phyloP scores from a whole-genome alignment of 139 green algal species.

The Chlamydomonas sphaeroides region DNA sequence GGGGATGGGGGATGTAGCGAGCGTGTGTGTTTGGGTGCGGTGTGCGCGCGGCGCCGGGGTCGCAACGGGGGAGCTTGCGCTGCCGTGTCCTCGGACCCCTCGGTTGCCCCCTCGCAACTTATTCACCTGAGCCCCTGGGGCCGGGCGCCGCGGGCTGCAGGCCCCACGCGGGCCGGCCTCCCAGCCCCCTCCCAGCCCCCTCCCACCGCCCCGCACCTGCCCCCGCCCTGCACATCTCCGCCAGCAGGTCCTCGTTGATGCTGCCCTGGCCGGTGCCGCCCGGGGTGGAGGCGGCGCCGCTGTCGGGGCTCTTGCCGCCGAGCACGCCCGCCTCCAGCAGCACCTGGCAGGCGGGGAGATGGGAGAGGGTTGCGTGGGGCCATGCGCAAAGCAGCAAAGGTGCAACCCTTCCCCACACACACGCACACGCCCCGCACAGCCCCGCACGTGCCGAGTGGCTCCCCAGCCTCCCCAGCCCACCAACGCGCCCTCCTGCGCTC shows the following conservation, averaged over 20 bases:
- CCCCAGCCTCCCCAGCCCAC: not conserved
- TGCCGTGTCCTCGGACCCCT: not conserved
- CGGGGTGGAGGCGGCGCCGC: not conserved
- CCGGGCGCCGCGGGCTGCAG: too few species aligned
- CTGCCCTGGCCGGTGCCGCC: too few species aligned
- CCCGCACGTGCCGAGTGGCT: too few species aligned
- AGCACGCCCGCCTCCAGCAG: constrained; percentile 36
- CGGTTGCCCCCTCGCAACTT: too few species aligned
- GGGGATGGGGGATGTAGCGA: too few species aligned
- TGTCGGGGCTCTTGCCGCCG: constrained; percentile 23
- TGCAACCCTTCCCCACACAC: not conserved
- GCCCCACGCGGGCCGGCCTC: too few species aligned
- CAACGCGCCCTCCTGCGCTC: not conserved
- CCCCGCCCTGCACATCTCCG: constrained; percentile 77
- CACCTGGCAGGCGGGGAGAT: constrained; percentile 40
- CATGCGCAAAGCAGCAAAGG: not conserved
- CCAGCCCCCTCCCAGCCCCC: not conserved
- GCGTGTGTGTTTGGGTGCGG: too few species aligned
- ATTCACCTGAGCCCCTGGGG: too few species aligned
- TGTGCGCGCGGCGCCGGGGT: too few species aligned
- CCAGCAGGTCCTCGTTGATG: constrained; percentile 71
- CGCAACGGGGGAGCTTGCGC: too few species aligned
- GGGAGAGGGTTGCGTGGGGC: not conserved
- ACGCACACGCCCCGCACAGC: too few species aligned
- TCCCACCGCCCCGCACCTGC: constrained; percentile 4